These are phyloP conservation scores for Magnaporthiopsis poae DNA, from an alignment of 2,329 filamentous ascomycete species.

Conservation along the genomic window DNA sequence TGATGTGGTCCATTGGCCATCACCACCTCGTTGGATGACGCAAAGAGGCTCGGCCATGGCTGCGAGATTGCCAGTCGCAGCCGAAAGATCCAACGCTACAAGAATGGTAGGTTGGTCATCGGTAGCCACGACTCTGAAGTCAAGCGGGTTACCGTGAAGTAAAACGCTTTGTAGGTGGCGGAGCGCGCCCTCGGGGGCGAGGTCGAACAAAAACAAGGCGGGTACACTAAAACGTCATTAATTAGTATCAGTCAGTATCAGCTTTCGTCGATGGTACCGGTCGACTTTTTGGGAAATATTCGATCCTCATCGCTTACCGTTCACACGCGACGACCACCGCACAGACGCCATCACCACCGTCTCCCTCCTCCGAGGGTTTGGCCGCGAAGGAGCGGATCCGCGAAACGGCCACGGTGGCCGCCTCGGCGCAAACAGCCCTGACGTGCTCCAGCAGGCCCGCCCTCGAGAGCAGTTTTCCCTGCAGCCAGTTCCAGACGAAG, in stretches of 20 bases:
- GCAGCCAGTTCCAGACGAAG: constrained; percentile 73
- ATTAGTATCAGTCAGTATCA: background rate
- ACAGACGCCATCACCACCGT: constrained; percentile 15
- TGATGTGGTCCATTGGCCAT: background rate
- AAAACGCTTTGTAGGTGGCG: constrained; percentile 39
- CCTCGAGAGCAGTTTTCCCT: constrained; percentile 42
- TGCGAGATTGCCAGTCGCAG: constrained; percentile 14
- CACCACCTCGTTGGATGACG: background rate
- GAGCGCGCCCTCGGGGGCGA: constrained; percentile 40
- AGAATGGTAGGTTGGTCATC: constrained; percentile 32
- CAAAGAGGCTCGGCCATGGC: background rate
- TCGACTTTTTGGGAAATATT: constrained; percentile 7
- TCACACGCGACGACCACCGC: constrained; percentile 34
- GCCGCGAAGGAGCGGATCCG: constrained; percentile 26
- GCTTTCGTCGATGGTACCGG: constrained; percentile 11
- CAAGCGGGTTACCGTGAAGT: constrained; percentile 57
- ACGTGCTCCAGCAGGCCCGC: constrained; percentile 40
- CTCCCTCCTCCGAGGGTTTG: constrained; percentile 10
- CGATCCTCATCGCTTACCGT: constrained; percentile 26
- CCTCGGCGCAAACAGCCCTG: constrained; percentile 24
- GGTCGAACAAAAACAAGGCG: constrained; percentile 57
- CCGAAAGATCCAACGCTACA: constrained; percentile 11
- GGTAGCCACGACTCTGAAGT: constrained; percentile 25
- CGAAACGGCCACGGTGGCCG: constrained; percentile 38
- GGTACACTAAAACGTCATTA: constrained; percentile 33